Conservation (phyloP, 352 stramenopile species). For the Phytophthora palmivora region DNA sequence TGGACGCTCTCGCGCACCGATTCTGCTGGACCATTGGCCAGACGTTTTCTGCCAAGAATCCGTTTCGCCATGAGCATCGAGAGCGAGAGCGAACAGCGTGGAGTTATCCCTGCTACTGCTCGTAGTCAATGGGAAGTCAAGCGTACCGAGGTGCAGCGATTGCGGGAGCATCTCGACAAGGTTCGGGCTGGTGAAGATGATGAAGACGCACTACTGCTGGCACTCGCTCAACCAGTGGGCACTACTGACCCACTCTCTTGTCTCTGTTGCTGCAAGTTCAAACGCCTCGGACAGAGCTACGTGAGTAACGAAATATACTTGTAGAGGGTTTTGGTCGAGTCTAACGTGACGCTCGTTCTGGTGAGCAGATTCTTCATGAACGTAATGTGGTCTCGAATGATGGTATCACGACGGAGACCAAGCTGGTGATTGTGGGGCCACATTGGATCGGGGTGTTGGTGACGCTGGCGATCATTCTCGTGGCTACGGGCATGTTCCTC, state of each 20-base stretch:
- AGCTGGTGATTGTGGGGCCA: constrained; percentile 68
- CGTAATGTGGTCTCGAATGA: constrained; percentile 33
- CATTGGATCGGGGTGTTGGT: constrained; percentile 85
- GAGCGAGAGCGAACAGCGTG: constrained; percentile 26
- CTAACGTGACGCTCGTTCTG: constrained; percentile 12
- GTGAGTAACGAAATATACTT: constrained; percentile 16
- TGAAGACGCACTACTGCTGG: constrained; percentile 34
- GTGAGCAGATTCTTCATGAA: constrained; percentile 58
- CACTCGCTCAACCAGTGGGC: constrained; percentile 18
- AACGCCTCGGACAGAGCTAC: constrained; percentile 54
- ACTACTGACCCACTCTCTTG: constrained; percentile 64
- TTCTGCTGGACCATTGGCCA: constrained; percentile 21
- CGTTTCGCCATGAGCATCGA: constrained; percentile 33
- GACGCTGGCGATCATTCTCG: constrained; percentile 68
- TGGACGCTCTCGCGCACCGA: constrained; percentile 24
- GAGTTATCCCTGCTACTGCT: constrained; percentile 5
- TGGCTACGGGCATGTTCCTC: constrained; percentile 68
- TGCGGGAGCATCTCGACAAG: constrained; percentile 31
- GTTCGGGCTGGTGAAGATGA: constrained; percentile 26
- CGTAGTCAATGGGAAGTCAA: constrained; percentile 29
- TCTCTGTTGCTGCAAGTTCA: constrained; percentile 68
- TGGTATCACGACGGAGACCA: constrained; percentile 33
- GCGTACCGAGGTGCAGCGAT: constrained; percentile 27
- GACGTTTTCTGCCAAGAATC: constrained; percentile 4
- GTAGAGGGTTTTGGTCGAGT: constrained; percentile 8